A percentile compares a stretch with the other conserved stretches of the same genome.
Evolutionary conservation across 2,329 filamentous ascomycete species (phyloP).

Genomic region (Trichoderma harzianum): DNA sequence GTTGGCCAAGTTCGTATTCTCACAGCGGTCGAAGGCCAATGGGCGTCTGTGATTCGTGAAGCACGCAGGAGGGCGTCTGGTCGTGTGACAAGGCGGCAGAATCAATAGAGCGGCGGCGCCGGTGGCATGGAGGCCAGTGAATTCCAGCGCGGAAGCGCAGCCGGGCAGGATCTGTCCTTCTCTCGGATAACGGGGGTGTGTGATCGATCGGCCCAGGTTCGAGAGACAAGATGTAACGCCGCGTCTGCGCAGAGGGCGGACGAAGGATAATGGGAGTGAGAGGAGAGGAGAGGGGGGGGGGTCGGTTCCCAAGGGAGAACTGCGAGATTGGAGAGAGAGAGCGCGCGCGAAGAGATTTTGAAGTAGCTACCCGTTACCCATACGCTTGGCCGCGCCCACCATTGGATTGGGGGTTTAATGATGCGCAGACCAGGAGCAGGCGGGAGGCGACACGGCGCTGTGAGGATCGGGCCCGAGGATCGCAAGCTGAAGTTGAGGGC

Average conservation of each 20-base stretch:
- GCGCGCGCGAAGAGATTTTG: slow-evolving; percentile 3
- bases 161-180: slow-evolving; percentile 13
- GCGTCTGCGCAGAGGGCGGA: slow-evolving; percentile 4
- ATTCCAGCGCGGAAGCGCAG: slow-evolving; percentile 21
- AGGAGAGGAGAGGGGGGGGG: neutral
- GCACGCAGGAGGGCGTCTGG: slow-evolving; percentile 22
- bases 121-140: slow-evolving; percentile 23
- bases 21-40: slow-evolving; percentile 24
- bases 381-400: slow-evolving; percentile 21
- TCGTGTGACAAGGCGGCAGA: slow-evolving; percentile 27
- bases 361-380: slow-evolving; percentile 27
- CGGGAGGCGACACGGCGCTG: slow-evolving; percentile 15
- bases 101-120: slow-evolving; percentile 25
- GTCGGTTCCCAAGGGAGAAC: neutral
- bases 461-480: slow-evolving; percentile 17
- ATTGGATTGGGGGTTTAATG: slow-evolving; percentile 17
- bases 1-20: slow-evolving; percentile 32
- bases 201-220: slow-evolving; percentile 13
- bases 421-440: slow-evolving; percentile 13
- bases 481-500: slow-evolving; percentile 24
- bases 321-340: neutral
- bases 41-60: slow-evolving; percentile 20
- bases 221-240: slow-evolving; percentile 17
- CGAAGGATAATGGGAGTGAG: neutral
- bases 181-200: slow-evolving; percentile 8